Conservation (phyloP, 2,329 filamentous ascomycete species). For the Ophiostoma piceae region DNA sequence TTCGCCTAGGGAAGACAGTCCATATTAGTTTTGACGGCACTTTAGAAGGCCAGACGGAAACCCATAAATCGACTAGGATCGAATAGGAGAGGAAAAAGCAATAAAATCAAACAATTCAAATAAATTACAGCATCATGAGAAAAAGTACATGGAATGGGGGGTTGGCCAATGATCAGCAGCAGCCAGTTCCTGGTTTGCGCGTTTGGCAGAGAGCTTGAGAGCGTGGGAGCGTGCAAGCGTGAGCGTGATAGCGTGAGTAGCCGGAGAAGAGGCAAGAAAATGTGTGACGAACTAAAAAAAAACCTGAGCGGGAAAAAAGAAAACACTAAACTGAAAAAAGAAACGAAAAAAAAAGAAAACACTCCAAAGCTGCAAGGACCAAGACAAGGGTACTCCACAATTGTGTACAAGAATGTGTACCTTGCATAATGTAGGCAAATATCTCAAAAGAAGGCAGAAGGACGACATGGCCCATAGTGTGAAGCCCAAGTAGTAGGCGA, state of each 20-base stretch:
- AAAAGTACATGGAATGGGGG: slow-evolving; percentile 12
- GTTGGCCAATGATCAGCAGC: slow-evolving; percentile 18
- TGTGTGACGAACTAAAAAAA: not conserved
- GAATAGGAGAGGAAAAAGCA: not conserved
- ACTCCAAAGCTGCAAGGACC: slow-evolving; percentile 18
- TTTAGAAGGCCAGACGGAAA: not conserved
- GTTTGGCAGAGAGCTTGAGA: not conserved
- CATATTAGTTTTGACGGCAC: slow-evolving; percentile 9
- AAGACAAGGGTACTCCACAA: slow-evolving; percentile 23
- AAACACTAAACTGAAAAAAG: not conserved
- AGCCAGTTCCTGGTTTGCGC: slow-evolving; percentile 16
- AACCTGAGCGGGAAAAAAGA: not conserved
- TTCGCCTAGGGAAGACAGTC: not conserved
- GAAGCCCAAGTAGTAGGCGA: slow-evolving; percentile 8
- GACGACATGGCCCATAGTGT: slow-evolving; percentile 2
- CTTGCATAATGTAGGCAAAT: slow-evolving; percentile 9
- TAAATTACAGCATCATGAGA: slow-evolving; percentile 6
- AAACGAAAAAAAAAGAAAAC: slow-evolving; percentile 4
- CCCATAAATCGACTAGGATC: not conserved
- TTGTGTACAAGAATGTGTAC: slow-evolving; percentile 21
- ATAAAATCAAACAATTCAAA: slow-evolving; percentile 3
- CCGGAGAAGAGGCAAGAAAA: slow-evolving; percentile 8
- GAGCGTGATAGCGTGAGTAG: not conserved
- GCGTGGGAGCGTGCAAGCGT: too few relatives aligned
- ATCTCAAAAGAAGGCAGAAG: slow-evolving; percentile 8